Evolutionary conservation across 2,329 filamentous ascomycete genomes (phyloP).

Genomic region (Colletotrichum karsti): DNA sequence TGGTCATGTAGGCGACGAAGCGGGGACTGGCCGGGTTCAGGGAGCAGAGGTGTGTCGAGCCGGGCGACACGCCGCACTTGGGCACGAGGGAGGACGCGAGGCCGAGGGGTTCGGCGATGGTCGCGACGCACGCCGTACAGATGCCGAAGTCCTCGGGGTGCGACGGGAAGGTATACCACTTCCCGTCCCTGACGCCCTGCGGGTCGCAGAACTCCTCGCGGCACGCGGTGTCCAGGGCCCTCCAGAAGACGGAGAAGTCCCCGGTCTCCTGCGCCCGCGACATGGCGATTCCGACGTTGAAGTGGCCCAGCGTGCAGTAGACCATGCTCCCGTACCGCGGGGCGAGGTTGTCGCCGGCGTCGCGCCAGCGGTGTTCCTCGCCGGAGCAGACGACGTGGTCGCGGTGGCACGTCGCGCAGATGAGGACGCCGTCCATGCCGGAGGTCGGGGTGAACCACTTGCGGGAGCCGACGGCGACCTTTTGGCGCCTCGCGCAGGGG

Average conservation of each 20-base stretch:
- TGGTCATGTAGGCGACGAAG: constrained; percentile 31
- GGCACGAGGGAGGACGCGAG: constrained; percentile 40
- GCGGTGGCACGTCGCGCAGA: constrained; percentile 47
- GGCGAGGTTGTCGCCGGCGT: constrained; percentile 22
- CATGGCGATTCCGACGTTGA: constrained; percentile 41
- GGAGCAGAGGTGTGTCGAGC: constrained; percentile 38
- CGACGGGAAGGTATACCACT: constrained; percentile 44
- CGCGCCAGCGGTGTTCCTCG: constrained; percentile 36
- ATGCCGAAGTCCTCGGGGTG: constrained; percentile 42
- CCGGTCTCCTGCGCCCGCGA: constrained; percentile 37
- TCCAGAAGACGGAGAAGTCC: constrained; percentile 45
- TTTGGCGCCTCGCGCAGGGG: constrained; percentile 35
- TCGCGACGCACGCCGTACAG: constrained; percentile 45
- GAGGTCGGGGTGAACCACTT: constrained; percentile 42
- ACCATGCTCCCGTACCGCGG: constrained; percentile 30
- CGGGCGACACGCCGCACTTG: constrained; percentile 27
- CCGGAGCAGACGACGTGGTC: constrained; percentile 43
- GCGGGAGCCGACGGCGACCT: constrained; percentile 32
- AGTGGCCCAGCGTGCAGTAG: constrained; percentile 39
- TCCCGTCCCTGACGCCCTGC: constrained; percentile 37
- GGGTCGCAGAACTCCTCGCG: constrained; percentile 39
- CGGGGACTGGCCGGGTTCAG: constrained; percentile 43
- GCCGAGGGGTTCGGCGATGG: constrained; percentile 39
- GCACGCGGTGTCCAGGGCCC: constrained; percentile 35
- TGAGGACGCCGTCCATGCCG: constrained; percentile 34